These are phyloP conservation scores for Schwanniomyces sp. DNA, from an alignment of 805 yeast genomes.

Conservation along the genomic window DNA sequence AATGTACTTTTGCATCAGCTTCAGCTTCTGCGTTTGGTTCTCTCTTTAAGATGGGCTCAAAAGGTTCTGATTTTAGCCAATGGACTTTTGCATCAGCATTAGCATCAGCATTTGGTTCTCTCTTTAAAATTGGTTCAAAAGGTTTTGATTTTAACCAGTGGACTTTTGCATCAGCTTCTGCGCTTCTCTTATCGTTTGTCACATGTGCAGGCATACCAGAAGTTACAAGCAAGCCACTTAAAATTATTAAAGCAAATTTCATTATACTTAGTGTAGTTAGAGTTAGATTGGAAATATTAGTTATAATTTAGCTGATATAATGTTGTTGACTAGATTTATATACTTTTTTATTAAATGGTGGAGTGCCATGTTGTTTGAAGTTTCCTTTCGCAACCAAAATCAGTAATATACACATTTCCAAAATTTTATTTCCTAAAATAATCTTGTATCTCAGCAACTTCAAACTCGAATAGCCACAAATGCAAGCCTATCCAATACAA, in stretches of 20 bases:
- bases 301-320: neutral
- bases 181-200: constrained; percentile 17
- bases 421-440: neutral
- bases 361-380: neutral
- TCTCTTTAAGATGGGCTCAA: constrained; percentile 15
- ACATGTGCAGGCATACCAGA: neutral
- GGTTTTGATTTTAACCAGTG: constrained; percentile 10
- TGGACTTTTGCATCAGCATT: constrained; percentile 16
- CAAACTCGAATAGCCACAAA: neutral
- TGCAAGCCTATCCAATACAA: neutral
- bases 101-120: constrained; percentile 16
- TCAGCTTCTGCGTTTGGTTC: constrained; percentile 21
- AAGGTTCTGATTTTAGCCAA: constrained; percentile 10
- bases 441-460: neutral
- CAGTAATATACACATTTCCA: neutral
- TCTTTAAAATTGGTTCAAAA: constrained; percentile 14
- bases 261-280: neutral
- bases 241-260: neutral
- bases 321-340: neutral
- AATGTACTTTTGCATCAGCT: constrained; percentile 14
- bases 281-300: neutral
- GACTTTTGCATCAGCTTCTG: constrained; percentile 19
- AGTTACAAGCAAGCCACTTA: neutral
- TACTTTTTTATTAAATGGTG: neutral
- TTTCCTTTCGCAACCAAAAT: constrained; percentile 1